Conservation (phyloP, 768 basidiomycete species). For the Clavulina sp. region DNA sequence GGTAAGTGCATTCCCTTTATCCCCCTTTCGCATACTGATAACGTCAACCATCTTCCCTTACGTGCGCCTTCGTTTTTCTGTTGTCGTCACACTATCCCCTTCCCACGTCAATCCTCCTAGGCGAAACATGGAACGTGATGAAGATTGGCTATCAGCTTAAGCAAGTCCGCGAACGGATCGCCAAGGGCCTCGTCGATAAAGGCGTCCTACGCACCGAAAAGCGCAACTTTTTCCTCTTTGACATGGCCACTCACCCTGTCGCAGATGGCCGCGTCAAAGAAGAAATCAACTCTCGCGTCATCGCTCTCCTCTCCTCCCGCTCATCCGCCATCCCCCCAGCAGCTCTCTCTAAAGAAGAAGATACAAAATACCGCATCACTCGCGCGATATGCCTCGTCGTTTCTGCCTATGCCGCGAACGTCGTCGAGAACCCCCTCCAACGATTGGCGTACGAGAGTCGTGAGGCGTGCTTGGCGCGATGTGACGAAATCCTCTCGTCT, state of each 20-base stretch:
- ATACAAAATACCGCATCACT: constrained; percentile 59
- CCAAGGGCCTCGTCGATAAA: constrained; percentile 95
- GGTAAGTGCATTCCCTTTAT: constrained; percentile 35
- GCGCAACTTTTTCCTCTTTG: constrained; percentile 94
- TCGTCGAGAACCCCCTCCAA: constrained; percentile 86
- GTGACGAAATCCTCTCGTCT: constrained; percentile 86
- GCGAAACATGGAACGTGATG: constrained; percentile 99
- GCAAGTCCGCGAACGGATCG: constrained; percentile 93
- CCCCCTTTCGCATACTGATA: too few species aligned
- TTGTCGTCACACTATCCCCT: background rate
- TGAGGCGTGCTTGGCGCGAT: constrained; percentile 82
- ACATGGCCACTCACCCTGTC: constrained; percentile 98
- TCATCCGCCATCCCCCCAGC: constrained; percentile 61
- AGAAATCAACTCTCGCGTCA: constrained; percentile 55
- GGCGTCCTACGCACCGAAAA: constrained; percentile 98
- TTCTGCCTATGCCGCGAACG: constrained; percentile 85
- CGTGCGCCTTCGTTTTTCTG: background rate
- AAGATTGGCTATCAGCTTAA: constrained; percentile 99
- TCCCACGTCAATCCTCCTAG: constrained; percentile 24
- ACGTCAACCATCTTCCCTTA: background rate
- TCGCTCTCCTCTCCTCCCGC: constrained; percentile 62
- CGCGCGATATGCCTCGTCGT: constrained; percentile 77
- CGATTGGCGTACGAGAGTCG: constrained; percentile 81
- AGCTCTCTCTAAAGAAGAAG: constrained; percentile 53
- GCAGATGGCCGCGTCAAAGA: constrained; percentile 87